A percentile compares a stretch with the other conserved stretches of the same genome.
Evolutionary conservation across 1,284 basidiomycete genomes (phyloP).

Genomic region (Spongiforma sp.): DNA sequence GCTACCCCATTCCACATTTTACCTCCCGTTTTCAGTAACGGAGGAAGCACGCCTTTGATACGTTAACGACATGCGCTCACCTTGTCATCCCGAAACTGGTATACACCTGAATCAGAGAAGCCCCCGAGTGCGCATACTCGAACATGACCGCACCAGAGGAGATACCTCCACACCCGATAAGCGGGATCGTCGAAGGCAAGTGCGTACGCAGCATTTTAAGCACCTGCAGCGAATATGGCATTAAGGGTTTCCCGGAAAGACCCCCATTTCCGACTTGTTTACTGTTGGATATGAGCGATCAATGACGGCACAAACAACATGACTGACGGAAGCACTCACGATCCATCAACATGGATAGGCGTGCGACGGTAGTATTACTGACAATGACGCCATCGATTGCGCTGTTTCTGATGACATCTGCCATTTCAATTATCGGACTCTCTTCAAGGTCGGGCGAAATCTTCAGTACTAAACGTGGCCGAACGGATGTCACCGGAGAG

Average conservation of each 20-base stretch:
- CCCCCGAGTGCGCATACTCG: constrained; percentile 89
- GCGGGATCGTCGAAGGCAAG: constrained; percentile 77
- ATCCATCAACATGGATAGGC: constrained; percentile 69
- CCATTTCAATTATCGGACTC: constrained; percentile 84
- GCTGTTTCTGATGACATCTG: constrained; percentile 75
- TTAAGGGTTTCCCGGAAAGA: constrained; percentile 89
- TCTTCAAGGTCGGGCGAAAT: constrained; percentile 92
- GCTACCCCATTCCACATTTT: constrained; percentile 78
- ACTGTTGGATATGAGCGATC: constrained; percentile 44
- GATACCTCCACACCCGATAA: constrained; percentile 97
- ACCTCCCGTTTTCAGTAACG: constrained; percentile 60
- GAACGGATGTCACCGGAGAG: constrained; percentile 49
- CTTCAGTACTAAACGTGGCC: constrained; percentile 88
- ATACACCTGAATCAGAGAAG: constrained; percentile 90
- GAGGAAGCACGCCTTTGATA: too few species aligned
- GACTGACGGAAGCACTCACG: constrained; percentile 43
- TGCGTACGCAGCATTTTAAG: constrained; percentile 78
- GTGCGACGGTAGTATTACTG: constrained; percentile 92
- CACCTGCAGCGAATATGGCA: constrained; percentile 80
- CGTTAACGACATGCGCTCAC: constrained; percentile 55
- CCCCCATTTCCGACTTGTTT: constrained; percentile 82
- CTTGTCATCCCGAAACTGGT: constrained; percentile 90
- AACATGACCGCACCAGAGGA: constrained; percentile 86
- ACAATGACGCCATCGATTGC: constrained; percentile 95
- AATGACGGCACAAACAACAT: not conserved